phyloP scores from a whole-genome alignment of 805 yeast genomes.

The Isabelozyma heimii region DNA sequence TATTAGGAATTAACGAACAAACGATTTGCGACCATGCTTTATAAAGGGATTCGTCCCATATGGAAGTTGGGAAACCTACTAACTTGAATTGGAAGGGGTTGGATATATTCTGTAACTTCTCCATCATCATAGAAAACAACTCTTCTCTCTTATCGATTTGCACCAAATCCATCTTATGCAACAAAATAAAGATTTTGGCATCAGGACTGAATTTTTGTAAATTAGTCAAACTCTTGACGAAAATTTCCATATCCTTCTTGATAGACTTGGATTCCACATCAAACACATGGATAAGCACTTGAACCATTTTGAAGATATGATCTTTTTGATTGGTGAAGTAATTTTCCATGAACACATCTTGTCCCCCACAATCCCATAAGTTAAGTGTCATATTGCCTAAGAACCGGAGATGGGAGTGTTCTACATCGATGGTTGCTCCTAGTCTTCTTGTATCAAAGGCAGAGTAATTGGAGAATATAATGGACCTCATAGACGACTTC shows the following conservation, averaged over 20 bases:
- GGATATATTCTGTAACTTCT: conserved; percentile 71
- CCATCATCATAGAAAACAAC: conserved; percentile 80
- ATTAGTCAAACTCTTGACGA: conserved; percentile 77
- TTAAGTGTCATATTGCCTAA: conserved; percentile 93
- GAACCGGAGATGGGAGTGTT: conserved; percentile 89
- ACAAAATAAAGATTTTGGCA: conserved; percentile 85
- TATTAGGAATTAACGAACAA: conserved; percentile 91
- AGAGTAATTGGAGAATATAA: conserved; percentile 91
- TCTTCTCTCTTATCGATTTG: conserved; percentile 83
- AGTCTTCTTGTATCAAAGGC: conserved; percentile 94
- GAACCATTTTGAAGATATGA: conserved; percentile 93
- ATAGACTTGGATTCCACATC: conserved; percentile 93
- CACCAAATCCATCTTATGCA: conserved; percentile 96
- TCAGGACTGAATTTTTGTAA: conserved; percentile 82
- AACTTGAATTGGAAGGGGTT: conserved; percentile 62
- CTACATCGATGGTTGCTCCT: conserved; percentile 98
- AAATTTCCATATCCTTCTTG: conserved; percentile 89
- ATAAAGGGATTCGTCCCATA: conserved; percentile 95
- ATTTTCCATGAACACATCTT: conserved; percentile 93
- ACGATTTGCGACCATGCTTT: conserved; percentile 98
- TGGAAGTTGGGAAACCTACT: conserved; percentile 89
- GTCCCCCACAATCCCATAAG: conserved; percentile 98
- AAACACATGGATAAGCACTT: conserved; percentile 91
- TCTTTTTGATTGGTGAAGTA: conserved; percentile 85
- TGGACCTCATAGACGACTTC: conserved; percentile 95